phyloP scores from a whole-genome alignment of 192 early-diverging fungal species.

The Mortierella hygrophila region DNA sequence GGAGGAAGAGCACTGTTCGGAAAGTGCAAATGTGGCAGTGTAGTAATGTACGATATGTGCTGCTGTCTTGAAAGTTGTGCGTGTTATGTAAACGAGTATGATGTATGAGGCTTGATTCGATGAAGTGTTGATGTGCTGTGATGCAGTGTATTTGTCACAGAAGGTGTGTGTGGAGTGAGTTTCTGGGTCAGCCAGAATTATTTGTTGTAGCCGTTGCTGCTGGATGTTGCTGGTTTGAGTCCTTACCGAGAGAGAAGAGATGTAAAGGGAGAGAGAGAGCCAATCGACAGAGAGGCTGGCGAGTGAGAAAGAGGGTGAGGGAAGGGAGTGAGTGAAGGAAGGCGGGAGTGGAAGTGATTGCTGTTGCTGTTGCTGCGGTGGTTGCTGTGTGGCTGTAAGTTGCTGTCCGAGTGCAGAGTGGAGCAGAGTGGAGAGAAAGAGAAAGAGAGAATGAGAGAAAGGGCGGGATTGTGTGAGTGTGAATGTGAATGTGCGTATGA shows the following conservation, averaged over 20 bases:
- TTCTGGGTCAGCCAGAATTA: neutral
- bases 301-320: neutral
- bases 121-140: neutral
- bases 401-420: neutral
- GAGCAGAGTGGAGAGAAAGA: neutral
- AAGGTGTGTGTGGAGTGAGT: neutral
- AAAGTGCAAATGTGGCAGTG: slow-evolving; percentile 9
- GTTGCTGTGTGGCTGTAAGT: neutral
- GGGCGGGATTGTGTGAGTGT: neutral
- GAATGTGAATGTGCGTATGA: neutral
- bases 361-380: too few relatives aligned
- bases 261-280: neutral
- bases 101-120: neutral
- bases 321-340: too few relatives aligned
- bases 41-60: neutral
- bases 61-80: too few relatives aligned
- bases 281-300: too few relatives aligned
- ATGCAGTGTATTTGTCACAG: neutral
- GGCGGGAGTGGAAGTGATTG: too few relatives aligned
- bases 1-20: slow-evolving; percentile 1
- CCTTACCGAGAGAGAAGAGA: neutral
- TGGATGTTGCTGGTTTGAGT: too few relatives aligned
- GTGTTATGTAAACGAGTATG: neutral
- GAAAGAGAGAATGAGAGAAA: neutral
- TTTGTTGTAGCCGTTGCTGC: too few relatives aligned